Base-by-base conservation (phyloP, 352 stramenopile species). In the Phytopythium boreale region DNA sequence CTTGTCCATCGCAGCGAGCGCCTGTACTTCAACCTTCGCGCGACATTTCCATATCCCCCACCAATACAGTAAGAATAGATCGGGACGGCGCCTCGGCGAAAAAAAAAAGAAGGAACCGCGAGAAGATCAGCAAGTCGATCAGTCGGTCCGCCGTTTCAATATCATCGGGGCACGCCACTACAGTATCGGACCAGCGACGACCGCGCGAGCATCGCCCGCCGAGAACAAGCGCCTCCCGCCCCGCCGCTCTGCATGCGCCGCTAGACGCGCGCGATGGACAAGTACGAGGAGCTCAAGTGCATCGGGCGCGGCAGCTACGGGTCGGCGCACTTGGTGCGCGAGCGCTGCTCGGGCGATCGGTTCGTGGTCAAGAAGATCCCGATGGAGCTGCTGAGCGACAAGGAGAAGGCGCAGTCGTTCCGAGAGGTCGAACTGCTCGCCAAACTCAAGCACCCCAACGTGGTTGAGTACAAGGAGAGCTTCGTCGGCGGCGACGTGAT, bases 401-500 rank as follows among this genome's bases (percentile, higher is more conserved):
- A 88, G 58, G 85, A 94, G 59, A 92, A 86, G 63, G 69, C 87
- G 63, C 85, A 92, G 64, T 81, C 85, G 14, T 92, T 92, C 64
- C 72, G 69, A 29, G 87, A 97, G 67, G 92, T 97, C 29, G 84
- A 98, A 62, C 76, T 98, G 39, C 72, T 98, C 64, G 74, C 93
- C 62, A 87, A 87, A 68, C 80, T 98, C 57, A 84, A 88, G 49
- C 92, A 98, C 64, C 93, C 95, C 17, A 98, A 97, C 63, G 97
- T 98, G 67, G 93, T 98, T 58, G 88, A 95, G 59, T 98, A 98
- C 76, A 96, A 90, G 61, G 95, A 98, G 58, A 96, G 75, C 69
- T 97, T 98, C 67, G 83, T 84, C 12, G 61, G 77, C 47, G 69
- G 80, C 53, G 82, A 90, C 55, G 78, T 93, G 22, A 79, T 98